Evolutionary conservation across 768 basidiomycete species (phyloP).

Genomic region (Russula griseocarnosa): DNA sequence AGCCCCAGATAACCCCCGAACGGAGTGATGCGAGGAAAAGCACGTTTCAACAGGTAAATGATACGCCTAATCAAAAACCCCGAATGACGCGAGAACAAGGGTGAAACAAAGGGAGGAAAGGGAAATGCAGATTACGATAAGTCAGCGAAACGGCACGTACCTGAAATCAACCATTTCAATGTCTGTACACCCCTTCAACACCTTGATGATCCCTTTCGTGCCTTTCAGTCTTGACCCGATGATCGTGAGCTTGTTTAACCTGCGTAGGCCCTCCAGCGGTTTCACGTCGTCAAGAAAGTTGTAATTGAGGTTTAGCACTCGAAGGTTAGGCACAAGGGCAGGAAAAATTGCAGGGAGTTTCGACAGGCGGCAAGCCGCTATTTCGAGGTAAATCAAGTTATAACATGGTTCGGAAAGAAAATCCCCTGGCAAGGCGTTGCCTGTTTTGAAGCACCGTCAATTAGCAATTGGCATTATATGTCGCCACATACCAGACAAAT

Average conservation of each 20-base stretch:
- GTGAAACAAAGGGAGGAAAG: constrained; percentile 11
- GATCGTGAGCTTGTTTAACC: constrained; percentile 79
- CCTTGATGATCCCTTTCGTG: constrained; percentile 66
- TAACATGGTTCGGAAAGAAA: constrained; percentile 76
- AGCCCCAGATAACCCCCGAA: neutral
- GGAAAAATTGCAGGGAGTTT: constrained; percentile 66
- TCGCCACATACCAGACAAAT: constrained; percentile 76
- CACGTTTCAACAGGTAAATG: neutral
- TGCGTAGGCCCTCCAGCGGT: constrained; percentile 62
- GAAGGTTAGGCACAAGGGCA: constrained; percentile 72
- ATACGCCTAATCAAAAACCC: constrained; percentile 14
- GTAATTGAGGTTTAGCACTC: constrained; percentile 93
- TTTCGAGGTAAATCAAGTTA: constrained; percentile 87
- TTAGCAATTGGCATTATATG: constrained; percentile 28
- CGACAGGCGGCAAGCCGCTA: constrained; percentile 80
- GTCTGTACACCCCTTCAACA: constrained; percentile 67
- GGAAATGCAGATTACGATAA: constrained; percentile 23
- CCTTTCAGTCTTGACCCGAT: constrained; percentile 79
- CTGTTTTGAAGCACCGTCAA: constrained; percentile 41
- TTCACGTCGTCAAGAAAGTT: constrained; percentile 82
- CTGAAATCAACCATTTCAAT: constrained; percentile 90
- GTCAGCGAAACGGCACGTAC: constrained; percentile 43
- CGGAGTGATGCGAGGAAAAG: neutral
- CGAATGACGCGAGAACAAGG: constrained; percentile 6
- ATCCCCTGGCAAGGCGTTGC: constrained; percentile 59